phyloP scores from a whole-genome alignment of 163 green algal genomes.

The Prototheca stagnorum region DNA sequence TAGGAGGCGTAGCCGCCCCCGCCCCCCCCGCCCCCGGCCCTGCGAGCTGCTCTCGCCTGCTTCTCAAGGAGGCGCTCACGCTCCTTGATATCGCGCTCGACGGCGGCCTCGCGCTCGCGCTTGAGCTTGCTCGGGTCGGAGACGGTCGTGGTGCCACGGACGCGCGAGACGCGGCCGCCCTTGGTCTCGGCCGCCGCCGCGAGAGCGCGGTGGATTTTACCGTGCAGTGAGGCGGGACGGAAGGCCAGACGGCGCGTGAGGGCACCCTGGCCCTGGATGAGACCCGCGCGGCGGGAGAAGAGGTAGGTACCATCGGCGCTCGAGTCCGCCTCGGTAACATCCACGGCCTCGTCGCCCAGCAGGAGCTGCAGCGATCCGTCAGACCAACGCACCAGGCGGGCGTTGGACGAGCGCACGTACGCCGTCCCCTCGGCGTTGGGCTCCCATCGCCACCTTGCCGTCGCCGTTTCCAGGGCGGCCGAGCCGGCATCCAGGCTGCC shows the following conservation, averaged over 20 bases:
- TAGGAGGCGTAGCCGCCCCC: too few species aligned
- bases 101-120: conserved; percentile 28
- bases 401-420: conserved; percentile 49
- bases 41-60: conserved; percentile 25
- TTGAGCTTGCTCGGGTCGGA: conserved; percentile 37
- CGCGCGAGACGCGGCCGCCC: conserved; percentile 1
- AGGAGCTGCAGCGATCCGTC: conserved; percentile 54
- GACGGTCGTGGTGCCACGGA: conserved; percentile 26
- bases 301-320: conserved; percentile 39
- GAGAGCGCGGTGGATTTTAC: conserved; percentile 48
- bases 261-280: conserved; percentile 44
- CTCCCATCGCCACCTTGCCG: conserved; percentile 11
- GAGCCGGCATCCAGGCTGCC: too few species aligned
- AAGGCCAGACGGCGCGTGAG: conserved; percentile 41
- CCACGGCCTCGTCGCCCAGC: conserved; percentile 68
- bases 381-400: conserved; percentile 71
- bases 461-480: not conserved
- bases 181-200: conserved; percentile 24
- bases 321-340: conserved; percentile 43
- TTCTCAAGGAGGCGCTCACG: conserved; percentile 14
- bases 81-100: conserved; percentile 34
- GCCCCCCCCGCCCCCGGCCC: too few species aligned
- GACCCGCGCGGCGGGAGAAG: conserved; percentile 24
- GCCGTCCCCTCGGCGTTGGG: conserved; percentile 7
- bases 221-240: conserved; percentile 40